These are phyloP conservation scores for Pleurotus cornucopiae DNA, from an alignment of 768 basidiomycete genomes.

Conservation along the genomic window DNA sequence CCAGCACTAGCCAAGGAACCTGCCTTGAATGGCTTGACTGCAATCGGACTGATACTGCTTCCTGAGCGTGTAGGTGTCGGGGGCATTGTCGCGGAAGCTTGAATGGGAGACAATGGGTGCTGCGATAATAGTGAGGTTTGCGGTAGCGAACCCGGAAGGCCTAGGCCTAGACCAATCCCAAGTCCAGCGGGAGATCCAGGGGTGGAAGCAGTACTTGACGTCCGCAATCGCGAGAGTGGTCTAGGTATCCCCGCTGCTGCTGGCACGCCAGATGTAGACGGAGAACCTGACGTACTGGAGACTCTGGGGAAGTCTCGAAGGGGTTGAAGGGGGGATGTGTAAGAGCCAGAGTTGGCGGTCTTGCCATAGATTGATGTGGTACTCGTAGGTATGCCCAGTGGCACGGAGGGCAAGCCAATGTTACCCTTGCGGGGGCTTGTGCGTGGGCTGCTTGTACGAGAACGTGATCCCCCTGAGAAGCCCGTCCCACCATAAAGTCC, in stretches of 20 bases:
- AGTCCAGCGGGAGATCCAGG: constrained; percentile 4
- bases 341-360: background rate
- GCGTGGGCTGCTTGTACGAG: constrained; percentile 4
- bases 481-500: background rate
- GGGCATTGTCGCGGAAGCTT: background rate
- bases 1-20: constrained; percentile 5
- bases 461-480: background rate
- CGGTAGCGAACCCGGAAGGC: constrained; percentile 3
- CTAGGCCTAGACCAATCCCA: background rate
- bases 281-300: background rate
- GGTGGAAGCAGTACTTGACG: background rate
- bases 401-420: background rate
- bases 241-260: background rate
- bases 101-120: background rate
- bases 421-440: constrained; percentile 2
- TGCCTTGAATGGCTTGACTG: constrained; percentile 5
- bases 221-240: constrained; percentile 2
- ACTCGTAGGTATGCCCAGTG: background rate
- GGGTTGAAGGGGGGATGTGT: constrained; percentile 3
- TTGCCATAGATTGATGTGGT: background rate
- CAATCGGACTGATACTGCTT: constrained; percentile 4
- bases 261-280: background rate
- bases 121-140: background rate
- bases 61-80: constrained; percentile 6
- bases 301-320: constrained; percentile 1